Percentiles rank a stretch among this genome's conserved stretches.
phyloP scores from a whole-genome alignment of 257 asterid species.

The Solanum peruvianum region DNA sequence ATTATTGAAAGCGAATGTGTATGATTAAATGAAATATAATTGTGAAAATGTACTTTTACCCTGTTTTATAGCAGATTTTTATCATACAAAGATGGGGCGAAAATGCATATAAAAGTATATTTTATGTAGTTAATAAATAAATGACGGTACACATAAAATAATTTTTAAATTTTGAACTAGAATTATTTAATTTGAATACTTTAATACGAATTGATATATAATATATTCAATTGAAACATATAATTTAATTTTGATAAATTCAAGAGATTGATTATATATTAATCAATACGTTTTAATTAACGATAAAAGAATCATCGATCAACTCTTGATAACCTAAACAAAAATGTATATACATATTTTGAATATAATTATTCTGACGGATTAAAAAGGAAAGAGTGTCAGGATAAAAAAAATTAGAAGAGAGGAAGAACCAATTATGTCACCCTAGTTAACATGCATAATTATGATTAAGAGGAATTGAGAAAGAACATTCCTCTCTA shows the following conservation, averaged over 20 bases:
- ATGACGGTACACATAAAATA: background rate
- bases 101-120: background rate
- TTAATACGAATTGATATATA: no score
- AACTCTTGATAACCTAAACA: background rate
- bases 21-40: background rate
- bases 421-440: background rate
- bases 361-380: background rate
- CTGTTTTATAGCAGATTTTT: background rate
- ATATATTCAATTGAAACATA: no score
- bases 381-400: background rate
- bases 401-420: background rate
- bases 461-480: background rate
- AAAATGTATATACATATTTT: no score
- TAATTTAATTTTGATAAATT: no score
- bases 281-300: no score
- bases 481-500: slow-evolving; percentile 6
- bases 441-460: background rate
- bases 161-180: no score
- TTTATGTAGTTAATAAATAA: background rate
- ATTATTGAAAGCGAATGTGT: no score
- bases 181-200: background rate
- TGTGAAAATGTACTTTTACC: background rate
- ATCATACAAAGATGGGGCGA: no score
- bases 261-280: no score
- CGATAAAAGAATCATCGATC: no score